Conservation (phyloP, 2,329 filamentous ascomycete species). For the Penicillium palitans region DNA sequence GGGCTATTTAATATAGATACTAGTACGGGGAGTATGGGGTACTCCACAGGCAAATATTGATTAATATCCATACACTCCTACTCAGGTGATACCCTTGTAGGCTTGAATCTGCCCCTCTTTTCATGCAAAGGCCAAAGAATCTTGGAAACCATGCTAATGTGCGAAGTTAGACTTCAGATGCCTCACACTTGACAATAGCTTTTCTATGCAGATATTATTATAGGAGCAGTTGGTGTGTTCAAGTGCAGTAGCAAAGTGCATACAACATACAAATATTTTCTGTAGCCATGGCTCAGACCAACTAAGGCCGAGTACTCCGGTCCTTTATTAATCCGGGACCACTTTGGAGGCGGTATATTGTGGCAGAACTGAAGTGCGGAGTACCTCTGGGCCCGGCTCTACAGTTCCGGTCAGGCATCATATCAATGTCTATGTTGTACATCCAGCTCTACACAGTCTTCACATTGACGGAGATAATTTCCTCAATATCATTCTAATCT, state of each 20-base stretch:
- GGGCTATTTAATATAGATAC: background rate
- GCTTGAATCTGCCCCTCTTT: background rate
- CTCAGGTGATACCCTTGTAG: background rate
- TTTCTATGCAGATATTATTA: background rate
- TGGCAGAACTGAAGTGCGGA: conserved; percentile 4
- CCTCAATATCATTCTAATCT: background rate
- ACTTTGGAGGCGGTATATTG: background rate
- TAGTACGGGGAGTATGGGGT: background rate
- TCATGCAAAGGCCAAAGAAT: background rate
- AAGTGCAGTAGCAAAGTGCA: background rate
- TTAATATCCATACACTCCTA: background rate
- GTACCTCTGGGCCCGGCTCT: conserved; percentile 3
- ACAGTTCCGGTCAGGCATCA: conserved; percentile 5
- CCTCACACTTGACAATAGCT: too few species aligned
- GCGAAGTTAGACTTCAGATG: background rate
- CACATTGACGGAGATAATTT: background rate
- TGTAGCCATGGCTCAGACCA: background rate
- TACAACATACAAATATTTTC: background rate
- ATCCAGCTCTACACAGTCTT: background rate
- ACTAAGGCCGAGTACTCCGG: background rate
- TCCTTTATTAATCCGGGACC: background rate
- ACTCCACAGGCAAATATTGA: background rate
- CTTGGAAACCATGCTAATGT: background rate
- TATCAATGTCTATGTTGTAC: conserved; percentile 1
- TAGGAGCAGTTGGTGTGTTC: background rate